A percentile compares a stretch with the other conserved stretches of the same genome.
These are phyloP conservation scores for Tylopilus sp. DNA, from an alignment of 768 basidiomycete genomes.

Conservation along the genomic window DNA sequence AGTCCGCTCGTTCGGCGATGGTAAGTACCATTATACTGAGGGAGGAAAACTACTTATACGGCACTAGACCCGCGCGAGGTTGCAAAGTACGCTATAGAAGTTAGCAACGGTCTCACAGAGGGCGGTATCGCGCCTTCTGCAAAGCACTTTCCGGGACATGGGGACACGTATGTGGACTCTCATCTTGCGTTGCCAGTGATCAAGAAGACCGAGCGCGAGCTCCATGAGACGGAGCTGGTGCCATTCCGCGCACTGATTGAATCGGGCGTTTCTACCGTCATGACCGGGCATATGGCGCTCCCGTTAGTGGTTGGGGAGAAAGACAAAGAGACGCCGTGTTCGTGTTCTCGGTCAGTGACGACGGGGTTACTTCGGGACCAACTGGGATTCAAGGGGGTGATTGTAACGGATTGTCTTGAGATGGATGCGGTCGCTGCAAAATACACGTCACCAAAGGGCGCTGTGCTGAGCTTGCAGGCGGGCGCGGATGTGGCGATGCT, in stretches of 20 bases:
- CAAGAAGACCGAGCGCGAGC: conserved; percentile 41
- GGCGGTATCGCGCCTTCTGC: conserved; percentile 55
- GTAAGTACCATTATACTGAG: conserved; percentile 30
- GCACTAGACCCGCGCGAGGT: conserved; percentile 52
- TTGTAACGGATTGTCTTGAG: conserved; percentile 74
- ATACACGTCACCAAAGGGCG: conserved; percentile 38
- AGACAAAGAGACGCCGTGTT: conserved; percentile 49
- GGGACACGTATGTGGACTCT: conserved; percentile 69
- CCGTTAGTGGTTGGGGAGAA: conserved; percentile 47
- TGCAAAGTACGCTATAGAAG: conserved; percentile 44
- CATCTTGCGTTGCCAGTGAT: conserved; percentile 66
- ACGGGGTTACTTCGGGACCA: conserved; percentile 49
- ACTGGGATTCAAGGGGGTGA: conserved; percentile 52
- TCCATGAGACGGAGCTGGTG: conserved; percentile 49
- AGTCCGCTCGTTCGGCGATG: conserved; percentile 68
- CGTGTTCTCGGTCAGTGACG: conserved; percentile 52
- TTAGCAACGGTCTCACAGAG: conserved; percentile 44
- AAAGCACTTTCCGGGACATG: conserved; percentile 76
- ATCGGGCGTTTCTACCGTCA: conserved; percentile 49
- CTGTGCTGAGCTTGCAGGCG: conserved; percentile 53
- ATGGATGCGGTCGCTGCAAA: conserved; percentile 66
- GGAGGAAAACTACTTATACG: neutral
- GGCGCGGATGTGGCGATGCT: conserved; percentile 76
- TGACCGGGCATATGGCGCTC: conserved; percentile 75
- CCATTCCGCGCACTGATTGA: conserved; percentile 52